Evolutionary conservation across 75 land plant species (phyloP).

Genomic region (Azolla pinnata): DNA sequence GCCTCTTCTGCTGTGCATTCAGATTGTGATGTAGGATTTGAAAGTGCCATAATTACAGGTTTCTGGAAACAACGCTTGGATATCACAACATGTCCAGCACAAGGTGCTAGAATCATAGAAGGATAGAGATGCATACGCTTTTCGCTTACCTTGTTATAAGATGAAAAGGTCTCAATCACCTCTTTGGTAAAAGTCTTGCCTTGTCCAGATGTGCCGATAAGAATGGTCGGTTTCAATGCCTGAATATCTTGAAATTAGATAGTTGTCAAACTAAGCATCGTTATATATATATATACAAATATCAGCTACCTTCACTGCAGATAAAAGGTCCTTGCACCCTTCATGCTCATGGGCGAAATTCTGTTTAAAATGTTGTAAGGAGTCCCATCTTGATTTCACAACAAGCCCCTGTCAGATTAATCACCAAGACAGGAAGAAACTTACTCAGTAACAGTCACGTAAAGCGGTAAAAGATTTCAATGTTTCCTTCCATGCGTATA

Average conservation of each 20-base stretch:
- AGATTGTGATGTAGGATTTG: slow-evolving; percentile 41
- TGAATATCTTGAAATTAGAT: slow-evolving; percentile 9
- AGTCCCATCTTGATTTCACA: slow-evolving; percentile 60
- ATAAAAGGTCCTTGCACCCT: slow-evolving; percentile 44
- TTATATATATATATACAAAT: slow-evolving; percentile 4
- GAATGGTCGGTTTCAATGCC: slow-evolving; percentile 80
- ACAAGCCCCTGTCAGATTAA: slow-evolving; percentile 72
- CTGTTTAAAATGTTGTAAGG: slow-evolving; percentile 73
- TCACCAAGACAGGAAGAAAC: too few species aligned
- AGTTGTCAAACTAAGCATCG: background rate
- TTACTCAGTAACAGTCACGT: too few species aligned
- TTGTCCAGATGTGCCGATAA: slow-evolving; percentile 84
- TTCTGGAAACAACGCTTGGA: slow-evolving; percentile 17
- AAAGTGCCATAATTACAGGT: slow-evolving; percentile 42
- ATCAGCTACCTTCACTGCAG: slow-evolving; percentile 56
- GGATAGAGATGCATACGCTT: background rate
- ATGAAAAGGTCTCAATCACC: slow-evolving; percentile 73
- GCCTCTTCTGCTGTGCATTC: slow-evolving; percentile 49
- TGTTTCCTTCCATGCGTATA: too few species aligned
- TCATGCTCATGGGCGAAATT: slow-evolving; percentile 85
- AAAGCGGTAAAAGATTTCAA: too few species aligned
- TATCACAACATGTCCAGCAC: background rate
- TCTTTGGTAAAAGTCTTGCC: slow-evolving; percentile 87
- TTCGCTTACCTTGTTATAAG: slow-evolving; percentile 63
- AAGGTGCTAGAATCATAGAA: background rate